phyloP scores from a whole-genome alignment of 352 stramenopile species.

The Peronospora tabacina region DNA sequence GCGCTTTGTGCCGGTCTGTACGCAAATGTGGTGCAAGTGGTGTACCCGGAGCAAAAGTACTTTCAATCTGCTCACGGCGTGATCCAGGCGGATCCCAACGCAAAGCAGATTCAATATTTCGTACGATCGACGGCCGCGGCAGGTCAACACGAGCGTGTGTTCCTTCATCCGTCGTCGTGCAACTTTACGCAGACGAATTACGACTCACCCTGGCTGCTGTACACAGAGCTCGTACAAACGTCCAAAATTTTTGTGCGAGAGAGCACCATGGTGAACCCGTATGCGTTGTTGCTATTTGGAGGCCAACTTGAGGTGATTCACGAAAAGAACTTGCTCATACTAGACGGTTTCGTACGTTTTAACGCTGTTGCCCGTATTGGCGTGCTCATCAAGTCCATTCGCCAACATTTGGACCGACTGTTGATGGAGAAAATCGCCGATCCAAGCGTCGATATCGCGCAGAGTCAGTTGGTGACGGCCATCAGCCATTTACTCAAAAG shows the following conservation, averaged over 20 bases:
- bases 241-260: slow-evolving; percentile 97
- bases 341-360: slow-evolving; percentile 93
- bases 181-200: slow-evolving; percentile 89
- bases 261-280: slow-evolving; percentile 94
- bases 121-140: slow-evolving; percentile 35
- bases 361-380: slow-evolving; percentile 89
- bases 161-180: slow-evolving; percentile 92
- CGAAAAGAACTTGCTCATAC: slow-evolving; percentile 77
- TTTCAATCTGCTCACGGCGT: slow-evolving; percentile 88
- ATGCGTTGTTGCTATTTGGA: slow-evolving; percentile 97
- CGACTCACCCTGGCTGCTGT: slow-evolving; percentile 94
- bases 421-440: slow-evolving; percentile 92
- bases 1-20: slow-evolving; percentile 78
- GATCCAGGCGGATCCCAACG: slow-evolving; percentile 86
- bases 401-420: slow-evolving; percentile 89
- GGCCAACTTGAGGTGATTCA: slow-evolving; percentile 89
- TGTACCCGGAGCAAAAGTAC: slow-evolving; percentile 92
- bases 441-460: slow-evolving; percentile 86
- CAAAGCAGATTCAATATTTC: slow-evolving; percentile 92
- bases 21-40: slow-evolving; percentile 69
- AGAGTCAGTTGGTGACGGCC: slow-evolving; percentile 74
- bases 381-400: slow-evolving; percentile 94
- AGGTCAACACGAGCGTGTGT: slow-evolving; percentile 82
- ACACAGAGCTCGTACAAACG: slow-evolving; percentile 93
- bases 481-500: slow-evolving; percentile 77